Conservation (phyloP, 163 green algal genomes). For the Scenedesmus sp. region DNA sequence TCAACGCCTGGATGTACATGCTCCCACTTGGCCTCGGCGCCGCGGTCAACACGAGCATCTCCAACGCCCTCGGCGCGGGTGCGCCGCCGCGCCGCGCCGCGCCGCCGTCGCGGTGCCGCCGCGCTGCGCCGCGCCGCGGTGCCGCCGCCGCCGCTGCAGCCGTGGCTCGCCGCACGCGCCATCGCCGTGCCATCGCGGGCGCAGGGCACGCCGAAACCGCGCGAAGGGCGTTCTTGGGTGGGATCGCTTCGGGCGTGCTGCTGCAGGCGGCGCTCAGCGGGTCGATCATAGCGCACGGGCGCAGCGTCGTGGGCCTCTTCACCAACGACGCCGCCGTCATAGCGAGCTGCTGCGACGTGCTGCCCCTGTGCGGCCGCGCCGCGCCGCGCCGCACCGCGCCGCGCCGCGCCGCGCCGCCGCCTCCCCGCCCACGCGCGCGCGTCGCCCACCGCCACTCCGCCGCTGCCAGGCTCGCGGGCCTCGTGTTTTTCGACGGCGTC, state of each 20-base stretch:
- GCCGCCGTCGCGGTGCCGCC: too few species aligned
- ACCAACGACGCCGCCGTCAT: conserved; percentile 25
- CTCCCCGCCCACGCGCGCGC: too few species aligned
- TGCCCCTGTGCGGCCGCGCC: too few species aligned
- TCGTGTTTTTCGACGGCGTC: conserved; percentile 46
- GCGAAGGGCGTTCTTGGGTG: conserved; percentile 30
- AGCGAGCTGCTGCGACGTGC: neutral
- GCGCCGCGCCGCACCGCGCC: too few species aligned
- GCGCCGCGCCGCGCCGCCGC: too few species aligned
- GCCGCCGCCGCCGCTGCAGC: too few species aligned
- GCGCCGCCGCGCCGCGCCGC: too few species aligned
- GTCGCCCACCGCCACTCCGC: neutral
- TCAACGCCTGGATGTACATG: conserved; percentile 50
- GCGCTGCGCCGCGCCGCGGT: too few species aligned
- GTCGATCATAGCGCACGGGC: neutral
- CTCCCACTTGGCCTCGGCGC: conserved; percentile 26
- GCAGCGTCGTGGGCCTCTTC: conserved; percentile 49
- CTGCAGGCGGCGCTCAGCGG: conserved; percentile 39
- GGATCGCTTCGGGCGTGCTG: conserved; percentile 27
- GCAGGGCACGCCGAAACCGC: conserved; percentile 49
- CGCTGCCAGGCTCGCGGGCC: neutral
- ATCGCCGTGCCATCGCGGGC: neutral
- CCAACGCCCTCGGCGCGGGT: conserved; percentile 69
- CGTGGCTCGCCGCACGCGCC: too few species aligned
- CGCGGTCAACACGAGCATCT: conserved; percentile 53